Percentiles rank a stretch among this genome's conserved stretches.
Conservation (phyloP, 148 eudicot genomes). For the Rhododendron mucronatum region DNA sequence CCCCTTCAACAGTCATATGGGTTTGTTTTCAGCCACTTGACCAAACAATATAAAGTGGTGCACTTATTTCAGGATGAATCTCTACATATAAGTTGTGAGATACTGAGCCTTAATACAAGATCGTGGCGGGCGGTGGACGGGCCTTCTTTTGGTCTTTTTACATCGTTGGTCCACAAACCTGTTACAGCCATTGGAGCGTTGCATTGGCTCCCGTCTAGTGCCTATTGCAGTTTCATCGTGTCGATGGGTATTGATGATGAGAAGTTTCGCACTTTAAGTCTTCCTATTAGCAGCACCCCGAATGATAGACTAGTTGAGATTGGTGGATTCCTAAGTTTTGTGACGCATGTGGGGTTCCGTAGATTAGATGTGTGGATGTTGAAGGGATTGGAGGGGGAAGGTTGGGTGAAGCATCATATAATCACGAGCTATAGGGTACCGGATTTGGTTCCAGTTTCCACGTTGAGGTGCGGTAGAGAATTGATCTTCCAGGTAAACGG, state of each 20-base stretch:
- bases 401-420: conserved; percentile 35
- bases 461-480: not conserved
- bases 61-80: conserved; percentile 31
- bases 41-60: conserved; percentile 34
- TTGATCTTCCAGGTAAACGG: conserved; percentile 18
- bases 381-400: conserved; percentile 14
- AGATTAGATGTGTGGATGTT: conserved; percentile 35
- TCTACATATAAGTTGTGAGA: conserved; percentile 26
- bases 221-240: conserved; percentile 9
- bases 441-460: not conserved
- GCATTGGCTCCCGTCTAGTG: conserved; percentile 27
- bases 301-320: conserved; percentile 32
- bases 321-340: conserved; percentile 32
- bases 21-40: conserved; percentile 24
- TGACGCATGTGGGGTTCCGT: conserved; percentile 15
- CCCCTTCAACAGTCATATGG: conserved; percentile 28
- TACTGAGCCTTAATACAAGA: conserved; percentile 24
- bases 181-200: conserved; percentile 31
- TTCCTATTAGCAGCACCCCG: conserved; percentile 14
- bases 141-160: conserved; percentile 14
- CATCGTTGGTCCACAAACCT: not conserved
- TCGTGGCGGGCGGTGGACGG: conserved; percentile 37
- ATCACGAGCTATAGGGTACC: conserved; percentile 3
- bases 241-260: conserved; percentile 32
- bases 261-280: conserved; percentile 17